phyloP scores from a whole-genome alignment of 345 rosid species.

The Aurinia saxatilis region DNA sequence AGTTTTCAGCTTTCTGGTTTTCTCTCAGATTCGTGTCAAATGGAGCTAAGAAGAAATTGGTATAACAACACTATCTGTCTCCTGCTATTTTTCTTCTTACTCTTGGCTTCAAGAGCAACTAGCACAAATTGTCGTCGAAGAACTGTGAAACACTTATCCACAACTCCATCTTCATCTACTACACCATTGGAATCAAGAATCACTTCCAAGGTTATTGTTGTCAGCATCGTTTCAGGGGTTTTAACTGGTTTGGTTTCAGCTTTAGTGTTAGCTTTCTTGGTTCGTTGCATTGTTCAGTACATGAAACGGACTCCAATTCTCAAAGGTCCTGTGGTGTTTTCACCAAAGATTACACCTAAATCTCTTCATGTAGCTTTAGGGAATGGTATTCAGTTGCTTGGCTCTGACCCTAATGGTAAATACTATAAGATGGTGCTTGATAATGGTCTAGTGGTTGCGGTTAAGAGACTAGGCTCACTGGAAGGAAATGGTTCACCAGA shows the following conservation, averaged over 20 bases:
- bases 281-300: slow-evolving; percentile 49
- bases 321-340: slow-evolving; percentile 87
- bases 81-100: slow-evolving; percentile 31
- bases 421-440: slow-evolving; percentile 73
- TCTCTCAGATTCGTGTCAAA: slow-evolving; percentile 24
- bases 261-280: slow-evolving; percentile 44
- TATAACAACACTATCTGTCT: slow-evolving; percentile 11
- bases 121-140: slow-evolving; percentile 46
- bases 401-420: slow-evolving; percentile 67
- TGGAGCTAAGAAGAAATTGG: slow-evolving; percentile 40
- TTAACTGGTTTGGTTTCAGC: slow-evolving; percentile 56
- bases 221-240: slow-evolving; percentile 53
- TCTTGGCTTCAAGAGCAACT: slow-evolving; percentile 16
- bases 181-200: slow-evolving; percentile 34
- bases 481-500: slow-evolving; percentile 43
- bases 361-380: slow-evolving; percentile 68
- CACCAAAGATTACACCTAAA: slow-evolving; percentile 64
- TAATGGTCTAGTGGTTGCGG: slow-evolving; percentile 66
- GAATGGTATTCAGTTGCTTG: slow-evolving; percentile 57
- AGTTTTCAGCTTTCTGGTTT: slow-evolving; percentile 13
- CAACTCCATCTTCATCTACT: slow-evolving; percentile 31
- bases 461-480: slow-evolving; percentile 60
- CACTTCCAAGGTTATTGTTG: slow-evolving; percentile 43
- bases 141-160: slow-evolving; percentile 39
- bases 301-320: slow-evolving; percentile 75